Percentiles rank a stretch among this genome's conserved stretches.
phyloP scores from a whole-genome alignment of 2,329 filamentous ascomycete species.

The Metarhizium brunneum region DNA sequence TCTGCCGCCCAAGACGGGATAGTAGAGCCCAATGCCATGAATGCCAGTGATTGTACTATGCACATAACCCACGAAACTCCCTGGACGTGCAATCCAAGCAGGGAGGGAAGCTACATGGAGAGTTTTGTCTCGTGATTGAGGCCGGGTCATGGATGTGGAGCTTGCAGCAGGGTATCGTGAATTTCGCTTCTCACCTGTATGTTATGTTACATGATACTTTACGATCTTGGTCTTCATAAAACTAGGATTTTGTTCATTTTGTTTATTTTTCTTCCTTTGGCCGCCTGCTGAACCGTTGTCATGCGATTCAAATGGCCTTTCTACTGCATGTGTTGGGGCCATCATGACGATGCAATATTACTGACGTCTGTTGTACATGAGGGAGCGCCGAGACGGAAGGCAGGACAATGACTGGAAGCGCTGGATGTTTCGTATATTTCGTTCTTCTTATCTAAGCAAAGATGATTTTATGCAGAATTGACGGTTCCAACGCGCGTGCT shows the following conservation, averaged over 20 bases:
- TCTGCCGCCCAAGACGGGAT: conserved; percentile 26
- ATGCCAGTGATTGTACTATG: background rate
- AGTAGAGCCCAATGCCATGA: background rate
- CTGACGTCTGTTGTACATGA: conserved; percentile 6
- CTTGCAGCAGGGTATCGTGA: background rate
- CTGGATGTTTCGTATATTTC: conserved; percentile 7
- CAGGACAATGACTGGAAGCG: conserved; percentile 4
- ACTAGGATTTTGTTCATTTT: conserved; percentile 5
- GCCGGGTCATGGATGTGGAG: conserved; percentile 3
- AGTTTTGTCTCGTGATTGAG: background rate
- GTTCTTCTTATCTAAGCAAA: conserved; percentile 1
- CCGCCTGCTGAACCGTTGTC: background rate
- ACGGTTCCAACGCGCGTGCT: background rate
- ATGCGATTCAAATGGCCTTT: background rate
- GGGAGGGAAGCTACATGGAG: background rate
- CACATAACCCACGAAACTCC: too few relatives aligned
- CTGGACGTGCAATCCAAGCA: too few relatives aligned
- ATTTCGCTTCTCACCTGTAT: conserved; percentile 27
- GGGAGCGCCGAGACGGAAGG: conserved; percentile 3
- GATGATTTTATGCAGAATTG: background rate
- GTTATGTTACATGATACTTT: conserved; percentile 23
- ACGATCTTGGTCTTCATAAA: conserved; percentile 20
- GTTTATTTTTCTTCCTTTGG: background rate
- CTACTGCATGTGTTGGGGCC: conserved; percentile 8
- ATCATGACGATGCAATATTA: conserved; percentile 10